Evolutionary conservation across 352 stramenopile genomes (phyloP), one percentile per base, ranked within the genome.

Genomic region (Phytophthora kernoviae): DNA sequence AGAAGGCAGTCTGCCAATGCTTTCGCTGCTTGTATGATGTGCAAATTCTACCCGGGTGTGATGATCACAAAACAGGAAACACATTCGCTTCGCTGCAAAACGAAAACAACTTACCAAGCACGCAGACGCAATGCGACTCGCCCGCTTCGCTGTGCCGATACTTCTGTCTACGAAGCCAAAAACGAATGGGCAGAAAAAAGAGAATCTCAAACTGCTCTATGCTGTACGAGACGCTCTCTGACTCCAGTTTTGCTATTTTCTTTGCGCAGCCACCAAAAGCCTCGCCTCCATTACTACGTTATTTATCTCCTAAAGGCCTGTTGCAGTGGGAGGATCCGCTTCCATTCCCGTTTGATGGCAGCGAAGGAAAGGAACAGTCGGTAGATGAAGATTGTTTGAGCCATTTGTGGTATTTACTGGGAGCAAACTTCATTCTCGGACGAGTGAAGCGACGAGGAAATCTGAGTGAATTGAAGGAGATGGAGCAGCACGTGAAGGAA

Each of bases 21-120:
- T 93, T 85, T 32, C 70, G 74, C 34, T 94, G 85, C 27, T 50
- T 93, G 18, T 92, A 93, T 40, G 83, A 92, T 44, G 73, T 87
- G 4, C 79, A 90, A 18, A 70, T 94, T 32, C 15, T 89, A n/a
- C 46, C 77, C 2, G 76, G 76, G 5, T 75, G 59, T 15, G 69
- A 73, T 17, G 83, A 93, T 30, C 81, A 93, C 65, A 88, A 89
- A 52, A 70, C 70, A 0, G 76, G 75, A 5, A 55, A 73, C 8
- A 66, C 67, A 12, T 71, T 79, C 43, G 62, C 58, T 18, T 67
- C 64, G 14, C 69, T 87, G 2, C 71, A 79, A 15, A 60, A 47
- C 11, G 15, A 54, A 32, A 73, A 14, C 22, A 37, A n/a, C 18
- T 17, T 33, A 10, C 54, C 21, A 80, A 67, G 32, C 44, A 71